Conservation (phyloP, 345 rosid species). For the Mallotus nudiflorus region DNA sequence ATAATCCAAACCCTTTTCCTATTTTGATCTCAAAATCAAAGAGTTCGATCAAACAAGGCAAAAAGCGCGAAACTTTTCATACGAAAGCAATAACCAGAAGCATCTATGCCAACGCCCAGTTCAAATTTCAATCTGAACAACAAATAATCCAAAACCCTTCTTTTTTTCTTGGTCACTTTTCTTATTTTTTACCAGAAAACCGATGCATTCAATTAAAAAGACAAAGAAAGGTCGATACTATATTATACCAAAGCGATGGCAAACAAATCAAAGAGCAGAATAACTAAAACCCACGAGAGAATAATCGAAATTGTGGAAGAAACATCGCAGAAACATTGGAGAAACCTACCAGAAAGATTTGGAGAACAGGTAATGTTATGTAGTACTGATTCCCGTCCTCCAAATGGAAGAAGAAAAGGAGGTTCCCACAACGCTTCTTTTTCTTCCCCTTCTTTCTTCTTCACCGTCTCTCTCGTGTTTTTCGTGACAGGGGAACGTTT, state of each 20-base stretch:
- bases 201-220: too few relatives aligned
- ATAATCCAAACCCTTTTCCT: neutral
- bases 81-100: neutral
- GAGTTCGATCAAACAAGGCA: neutral
- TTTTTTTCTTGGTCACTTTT: too few relatives aligned
- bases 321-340: too few relatives aligned
- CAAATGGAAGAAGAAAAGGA: neutral
- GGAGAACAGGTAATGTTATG: conserved; percentile 1
- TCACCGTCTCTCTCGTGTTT: too few relatives aligned
- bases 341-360: conserved; percentile 1
- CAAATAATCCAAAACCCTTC: too few relatives aligned
- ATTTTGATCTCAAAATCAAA: neutral
- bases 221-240: too few relatives aligned
- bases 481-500: too few relatives aligned
- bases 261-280: neutral
- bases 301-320: neutral
- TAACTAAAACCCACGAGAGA: neutral
- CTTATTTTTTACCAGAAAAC: too few relatives aligned
- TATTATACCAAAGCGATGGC: too few relatives aligned
- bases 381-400: neutral
- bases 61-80: neutral
- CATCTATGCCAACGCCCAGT: too few relatives aligned
- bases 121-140: too few relatives aligned
- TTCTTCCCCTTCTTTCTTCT: neutral
- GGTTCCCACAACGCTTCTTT: conserved; percentile 1